These are phyloP conservation scores for Myochromella boudieri DNA, from an alignment of 768 basidiomycete genomes.

Conservation along the genomic window DNA sequence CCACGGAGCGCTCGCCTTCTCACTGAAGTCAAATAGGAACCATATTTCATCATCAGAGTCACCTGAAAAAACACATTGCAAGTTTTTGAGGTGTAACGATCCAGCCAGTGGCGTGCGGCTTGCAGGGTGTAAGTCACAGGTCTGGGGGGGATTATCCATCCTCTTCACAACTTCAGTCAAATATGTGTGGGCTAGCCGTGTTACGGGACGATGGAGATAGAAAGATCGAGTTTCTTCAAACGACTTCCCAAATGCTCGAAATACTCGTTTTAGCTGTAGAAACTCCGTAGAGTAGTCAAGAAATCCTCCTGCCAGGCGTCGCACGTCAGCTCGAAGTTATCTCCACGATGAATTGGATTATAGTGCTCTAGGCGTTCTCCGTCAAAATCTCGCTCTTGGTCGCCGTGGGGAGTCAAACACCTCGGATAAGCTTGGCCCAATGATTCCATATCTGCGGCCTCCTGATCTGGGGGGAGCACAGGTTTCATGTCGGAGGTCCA, in stretches of 20 bases:
- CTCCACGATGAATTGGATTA: too few species aligned
- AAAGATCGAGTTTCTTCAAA: background rate
- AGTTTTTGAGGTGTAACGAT: background rate
- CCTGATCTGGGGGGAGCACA: background rate
- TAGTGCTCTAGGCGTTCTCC: too few species aligned
- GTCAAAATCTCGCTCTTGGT: too few species aligned
- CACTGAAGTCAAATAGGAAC: background rate
- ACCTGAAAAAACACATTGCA: background rate
- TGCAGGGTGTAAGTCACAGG: background rate
- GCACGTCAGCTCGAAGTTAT: too few species aligned
- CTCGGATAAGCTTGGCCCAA: too few species aligned
- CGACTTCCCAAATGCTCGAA: background rate
- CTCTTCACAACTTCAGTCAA: background rate
- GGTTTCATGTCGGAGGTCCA: background rate
- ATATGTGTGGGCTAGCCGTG: background rate
- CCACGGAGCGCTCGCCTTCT: background rate
- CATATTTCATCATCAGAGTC: background rate
- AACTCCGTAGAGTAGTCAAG: too few species aligned
- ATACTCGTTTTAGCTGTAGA: background rate
- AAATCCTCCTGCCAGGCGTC: too few species aligned
- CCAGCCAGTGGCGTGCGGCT: background rate
- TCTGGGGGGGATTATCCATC: background rate
- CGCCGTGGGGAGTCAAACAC: too few species aligned
- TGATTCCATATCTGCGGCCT: too few species aligned
- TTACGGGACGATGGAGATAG: background rate